Base-by-base conservation (phyloP, 768 basidiomycete species). In the Saitozyma podzolica region DNA sequence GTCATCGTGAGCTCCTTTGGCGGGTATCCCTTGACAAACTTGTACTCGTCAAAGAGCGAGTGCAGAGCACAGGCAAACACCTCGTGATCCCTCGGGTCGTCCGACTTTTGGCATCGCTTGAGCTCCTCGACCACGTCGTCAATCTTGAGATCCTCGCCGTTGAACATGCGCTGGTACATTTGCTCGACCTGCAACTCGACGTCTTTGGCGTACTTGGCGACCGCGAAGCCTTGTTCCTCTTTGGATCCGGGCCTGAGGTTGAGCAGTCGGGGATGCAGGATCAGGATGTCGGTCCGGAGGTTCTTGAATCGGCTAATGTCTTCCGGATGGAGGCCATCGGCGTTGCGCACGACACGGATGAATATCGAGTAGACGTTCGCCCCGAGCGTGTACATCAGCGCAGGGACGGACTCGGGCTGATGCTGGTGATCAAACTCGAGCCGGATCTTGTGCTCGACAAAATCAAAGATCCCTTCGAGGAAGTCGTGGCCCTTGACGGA, bases 11-110 rank as follows among this genome's bases (percentile, higher is more conserved):
- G 84, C 81, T 98, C 93, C 67, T 93, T 89, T 45, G 90, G 84
- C 29, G 96, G 96, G 80, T 89, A 96, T 47, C 90, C 89, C 76
- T 95, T 92, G 86, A 98, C 96, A 84, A 97, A 99, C 75, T 93
- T 94, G 86, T 96, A 96, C 82, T 99, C 96, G 86, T 98, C 96
- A 81, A 99, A 97, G 50, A 99, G 86, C 84, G 96, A 95, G 82
- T 97, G 94, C 55, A 99, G 88, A 88, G 96, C 96, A 86, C 93
- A 97, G n/a, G 93, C 96, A 77, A 97, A 97, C 65, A 96, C 86
- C 81, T 98, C 92, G 77, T 95, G 92, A 70, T 97, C 93, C 59
- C 88, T 87, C 50, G 88, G 81, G 69, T 89, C 90, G 40, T 85
- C 84, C 40, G 93, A 94, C 54, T 85, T 86, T 76, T 94, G 92